Evolutionary conservation across 305 asterid genomes (phyloP), one percentile per base, ranked within the genome.

Genomic region (Fraxinus baroniana): DNA sequence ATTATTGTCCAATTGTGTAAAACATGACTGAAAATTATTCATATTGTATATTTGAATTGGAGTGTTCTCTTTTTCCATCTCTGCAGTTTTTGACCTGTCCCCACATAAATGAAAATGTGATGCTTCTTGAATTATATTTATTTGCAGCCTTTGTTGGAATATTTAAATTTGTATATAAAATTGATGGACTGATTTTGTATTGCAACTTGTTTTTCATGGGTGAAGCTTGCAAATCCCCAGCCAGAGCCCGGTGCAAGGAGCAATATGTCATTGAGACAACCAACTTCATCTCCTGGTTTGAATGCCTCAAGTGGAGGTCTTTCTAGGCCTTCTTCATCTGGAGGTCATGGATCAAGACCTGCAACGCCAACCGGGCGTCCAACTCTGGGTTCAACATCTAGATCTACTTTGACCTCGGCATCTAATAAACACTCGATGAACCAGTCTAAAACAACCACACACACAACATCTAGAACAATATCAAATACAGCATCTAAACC

Each of bases 301-400:
- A 96, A 90, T 84, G 83, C 94, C 75, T 93, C 98, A 79, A 90
- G 86, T 76, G 90, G 90, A 74, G 94, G 96, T 79, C 89, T 91
- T 81, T 94, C 97, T 80, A 83, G 97, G 74, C 98, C 98, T 76
- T 90, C 99, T 72, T 97, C 99, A 79, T 90, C 98, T 20, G 93
- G 98, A 32, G 98, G 91, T 57, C 84, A 89, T 8, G 87, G 97
- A n/a, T 92, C 98, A 82, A 91, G 99, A 87, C 98, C 98, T 30
- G 89, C 88, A 78, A 94, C 98, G 26, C 98, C 98, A 57, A 93
- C 98, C 0, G 94, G 97, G 28, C 97, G 98, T 57, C 91, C 95
- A 68, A 91, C 92, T 77, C 78, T 90, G 81, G 91, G 86, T 81
- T 87, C 94, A 32, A 72, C 90, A 80, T 88, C 96, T 79, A 91